Percentiles rank a stretch among this genome's conserved stretches.
These are phyloP conservation scores for Harringtonia lauricola DNA, from an alignment of 2,329 filamentous ascomycete species.

Conservation along the genomic window DNA sequence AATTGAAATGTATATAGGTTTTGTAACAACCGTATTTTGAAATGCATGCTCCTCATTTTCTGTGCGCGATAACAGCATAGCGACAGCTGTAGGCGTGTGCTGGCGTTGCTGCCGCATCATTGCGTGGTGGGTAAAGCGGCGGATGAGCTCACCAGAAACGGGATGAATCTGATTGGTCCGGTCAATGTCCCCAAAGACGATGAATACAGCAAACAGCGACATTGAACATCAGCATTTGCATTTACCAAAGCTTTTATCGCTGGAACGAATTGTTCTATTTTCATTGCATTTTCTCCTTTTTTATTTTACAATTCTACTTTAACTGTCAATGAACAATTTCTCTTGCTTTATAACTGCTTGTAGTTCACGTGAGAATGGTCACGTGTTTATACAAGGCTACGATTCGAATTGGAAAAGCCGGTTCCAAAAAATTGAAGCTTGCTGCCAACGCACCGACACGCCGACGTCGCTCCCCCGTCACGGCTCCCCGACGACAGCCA, in stretches of 20 bases:
- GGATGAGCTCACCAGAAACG: slow-evolving; percentile 13
- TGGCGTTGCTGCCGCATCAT: neutral
- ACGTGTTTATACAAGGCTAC: neutral
- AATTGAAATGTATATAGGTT: no score
- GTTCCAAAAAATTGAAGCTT: slow-evolving; percentile 1
- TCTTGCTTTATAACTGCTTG: no score
- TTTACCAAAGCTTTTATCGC: no score
- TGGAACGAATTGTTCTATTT: no score
- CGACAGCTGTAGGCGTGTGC: no score
- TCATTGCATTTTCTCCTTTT: neutral
- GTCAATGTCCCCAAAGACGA: neutral
- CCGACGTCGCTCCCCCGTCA: neutral
- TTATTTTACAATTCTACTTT: neutral
- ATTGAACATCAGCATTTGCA: no score
- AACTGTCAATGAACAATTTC: no score
- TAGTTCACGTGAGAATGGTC: neutral
- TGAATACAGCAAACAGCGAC: neutral
- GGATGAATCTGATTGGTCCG: slow-evolving; percentile 13
- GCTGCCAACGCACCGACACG: neutral
- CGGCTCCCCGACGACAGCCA: neutral
- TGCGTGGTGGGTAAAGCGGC: neutral
- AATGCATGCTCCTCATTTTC: neutral
- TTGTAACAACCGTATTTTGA: no score
- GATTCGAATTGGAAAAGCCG: neutral
- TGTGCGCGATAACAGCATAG: no score